Evolutionary conservation across 306 rosid species (phyloP).

Genomic region (Cyclanthera cordifolia): DNA sequence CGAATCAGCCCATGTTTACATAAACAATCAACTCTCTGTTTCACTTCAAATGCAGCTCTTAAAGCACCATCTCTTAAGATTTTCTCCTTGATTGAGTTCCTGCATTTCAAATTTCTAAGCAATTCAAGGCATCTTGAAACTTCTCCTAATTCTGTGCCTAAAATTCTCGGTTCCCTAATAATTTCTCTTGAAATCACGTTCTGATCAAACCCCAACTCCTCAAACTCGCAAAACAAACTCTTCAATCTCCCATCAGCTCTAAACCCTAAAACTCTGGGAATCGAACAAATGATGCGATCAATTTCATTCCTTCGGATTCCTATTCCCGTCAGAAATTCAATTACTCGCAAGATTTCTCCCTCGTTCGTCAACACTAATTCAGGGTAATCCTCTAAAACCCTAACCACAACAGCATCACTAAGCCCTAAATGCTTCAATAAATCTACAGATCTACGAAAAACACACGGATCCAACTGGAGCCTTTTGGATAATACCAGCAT

Average conservation of each 20-base stretch:
- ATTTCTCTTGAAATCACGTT: conserved; percentile 39
- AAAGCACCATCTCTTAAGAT: conserved; percentile 36
- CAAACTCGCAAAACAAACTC: conserved; percentile 47
- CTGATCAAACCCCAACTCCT: conserved; percentile 37
- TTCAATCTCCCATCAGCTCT: conserved; percentile 46
- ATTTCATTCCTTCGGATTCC: conserved; percentile 31
- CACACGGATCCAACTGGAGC: conserved; percentile 33
- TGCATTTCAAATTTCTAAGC: conserved; percentile 53
- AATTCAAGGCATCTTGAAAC: conserved; percentile 43
- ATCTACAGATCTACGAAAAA: conserved; percentile 15
- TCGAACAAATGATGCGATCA: conserved; percentile 30
- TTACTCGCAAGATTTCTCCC: conserved; percentile 19
- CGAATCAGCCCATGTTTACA: conserved; percentile 52
- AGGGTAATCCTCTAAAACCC: conserved; percentile 50
- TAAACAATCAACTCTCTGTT: conserved; percentile 58
- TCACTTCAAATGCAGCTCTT: conserved; percentile 66
- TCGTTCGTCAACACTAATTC: conserved; percentile 27
- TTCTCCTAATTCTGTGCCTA: conserved; percentile 62
- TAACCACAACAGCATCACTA: conserved; percentile 18
- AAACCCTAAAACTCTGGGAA: conserved; percentile 50
- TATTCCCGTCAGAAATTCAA: conserved; percentile 34
- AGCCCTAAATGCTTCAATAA: conserved; percentile 41
- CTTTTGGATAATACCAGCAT: conserved; percentile 37
- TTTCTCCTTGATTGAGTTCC: conserved; percentile 39
- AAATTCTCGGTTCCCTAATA: conserved; percentile 38